These are phyloP conservation scores for Dipodascopsis uninucleata DNA, from an alignment of 805 yeast species.

Conservation along the genomic window DNA sequence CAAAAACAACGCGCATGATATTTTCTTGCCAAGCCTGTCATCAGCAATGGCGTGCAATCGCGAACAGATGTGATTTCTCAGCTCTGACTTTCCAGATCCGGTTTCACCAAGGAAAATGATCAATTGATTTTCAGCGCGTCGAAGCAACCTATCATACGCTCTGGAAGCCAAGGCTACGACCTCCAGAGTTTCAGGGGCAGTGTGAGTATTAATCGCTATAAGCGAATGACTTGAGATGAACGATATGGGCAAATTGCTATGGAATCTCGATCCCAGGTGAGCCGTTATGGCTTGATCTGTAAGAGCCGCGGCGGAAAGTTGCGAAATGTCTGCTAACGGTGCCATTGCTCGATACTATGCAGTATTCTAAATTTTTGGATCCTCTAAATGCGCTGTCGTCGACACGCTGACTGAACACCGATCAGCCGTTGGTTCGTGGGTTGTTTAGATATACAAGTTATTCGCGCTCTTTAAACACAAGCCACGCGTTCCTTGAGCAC, in stretches of 20 bases:
- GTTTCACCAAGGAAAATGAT: constrained; percentile 41
- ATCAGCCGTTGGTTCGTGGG: too few relatives aligned
- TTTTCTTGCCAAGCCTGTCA: constrained; percentile 7
- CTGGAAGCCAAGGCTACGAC: constrained; percentile 40
- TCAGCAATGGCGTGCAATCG: constrained; percentile 29
- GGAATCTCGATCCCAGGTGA: constrained; percentile 43
- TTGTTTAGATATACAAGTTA: too few relatives aligned
- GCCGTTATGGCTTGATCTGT: constrained; percentile 42
- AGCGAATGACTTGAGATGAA: constrained; percentile 39
- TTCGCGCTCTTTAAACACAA: too few relatives aligned
- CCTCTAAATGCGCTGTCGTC: too few relatives aligned
- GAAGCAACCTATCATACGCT: constrained; percentile 37
- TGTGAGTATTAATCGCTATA: constrained; percentile 40
- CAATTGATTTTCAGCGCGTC: constrained; percentile 39
- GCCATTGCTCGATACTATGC: constrained; percentile 9
- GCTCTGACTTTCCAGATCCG: constrained; percentile 42
- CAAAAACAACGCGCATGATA: constrained; percentile 34
- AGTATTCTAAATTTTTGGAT: too few relatives aligned
- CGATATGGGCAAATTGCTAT: constrained; percentile 42
- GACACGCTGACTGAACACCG: too few relatives aligned
- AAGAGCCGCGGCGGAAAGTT: constrained; percentile 37
- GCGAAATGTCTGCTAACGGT: constrained; percentile 37
- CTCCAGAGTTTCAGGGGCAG: constrained; percentile 37
- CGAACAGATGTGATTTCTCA: constrained; percentile 34
- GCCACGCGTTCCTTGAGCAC: too few relatives aligned